A percentile compares a stretch with the other conserved stretches of the same genome.
These are phyloP conservation scores for Begonia loranthoides DNA, from an alignment of 306 rosid species.

Conservation along the genomic window DNA sequence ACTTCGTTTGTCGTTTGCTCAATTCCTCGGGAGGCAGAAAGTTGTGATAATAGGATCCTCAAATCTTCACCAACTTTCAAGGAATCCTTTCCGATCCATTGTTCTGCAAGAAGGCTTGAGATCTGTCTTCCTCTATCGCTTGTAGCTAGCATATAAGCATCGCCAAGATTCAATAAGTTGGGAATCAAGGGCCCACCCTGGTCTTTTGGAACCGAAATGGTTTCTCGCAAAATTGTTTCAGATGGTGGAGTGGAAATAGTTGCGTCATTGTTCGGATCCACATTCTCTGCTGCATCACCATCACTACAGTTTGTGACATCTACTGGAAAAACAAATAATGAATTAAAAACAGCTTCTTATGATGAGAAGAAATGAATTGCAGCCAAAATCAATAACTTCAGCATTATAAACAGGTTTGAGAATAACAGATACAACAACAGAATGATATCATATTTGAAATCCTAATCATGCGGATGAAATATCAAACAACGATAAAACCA, in stretches of 20 bases:
- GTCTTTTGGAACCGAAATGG: conserved; percentile 27
- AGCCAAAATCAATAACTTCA: too few relatives aligned
- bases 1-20: conserved; percentile 39
- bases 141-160: conserved; percentile 79
- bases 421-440: too few relatives aligned
- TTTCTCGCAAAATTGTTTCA: conserved; percentile 34
- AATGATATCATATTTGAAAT: too few relatives aligned
- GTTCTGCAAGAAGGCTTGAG: conserved; percentile 55
- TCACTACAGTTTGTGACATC: conserved; percentile 16
- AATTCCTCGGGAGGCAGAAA: conserved; percentile 49
- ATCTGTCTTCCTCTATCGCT: conserved; percentile 42
- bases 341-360: too few relatives aligned
- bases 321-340: conserved; percentile 3
- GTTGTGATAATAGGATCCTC: conserved; percentile 52
- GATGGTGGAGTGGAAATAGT: conserved; percentile 20
- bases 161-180: conserved; percentile 63
- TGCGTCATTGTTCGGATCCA: conserved; percentile 24
- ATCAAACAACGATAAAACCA: too few relatives aligned
- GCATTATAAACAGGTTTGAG: too few relatives aligned
- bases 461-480: too few relatives aligned
- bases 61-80: conserved; percentile 67
- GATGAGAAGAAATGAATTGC: too few relatives aligned
- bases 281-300: conserved; percentile 23
- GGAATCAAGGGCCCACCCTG: conserved; percentile 31
- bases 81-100: conserved; percentile 72